A percentile compares a stretch with the other conserved stretches of the same genome.
These are phyloP conservation scores for Shiraia bambusicola DNA, from an alignment of 2,329 filamentous ascomycete genomes.

Conservation along the genomic window DNA sequence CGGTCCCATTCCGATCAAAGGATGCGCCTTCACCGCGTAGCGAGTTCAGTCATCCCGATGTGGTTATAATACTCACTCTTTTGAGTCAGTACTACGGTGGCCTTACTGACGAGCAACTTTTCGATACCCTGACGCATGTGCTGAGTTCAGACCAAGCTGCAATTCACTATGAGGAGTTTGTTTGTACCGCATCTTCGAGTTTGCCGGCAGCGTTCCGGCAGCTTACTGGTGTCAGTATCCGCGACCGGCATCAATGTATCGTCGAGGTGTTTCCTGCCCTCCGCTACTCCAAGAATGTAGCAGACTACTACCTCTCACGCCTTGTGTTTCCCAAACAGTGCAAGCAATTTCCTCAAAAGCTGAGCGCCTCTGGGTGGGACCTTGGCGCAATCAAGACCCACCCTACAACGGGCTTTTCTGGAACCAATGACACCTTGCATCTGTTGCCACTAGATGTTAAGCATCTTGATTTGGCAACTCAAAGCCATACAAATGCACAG, in stretches of 20 bases:
- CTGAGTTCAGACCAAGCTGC: conserved; percentile 54
- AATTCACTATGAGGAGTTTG: conserved; percentile 56
- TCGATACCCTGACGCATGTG: conserved; percentile 51
- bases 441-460: conserved; percentile 59
- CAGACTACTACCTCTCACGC: conserved; percentile 64
- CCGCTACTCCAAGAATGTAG: conserved; percentile 52
- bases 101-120: conserved; percentile 54
- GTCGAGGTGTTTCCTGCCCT: conserved; percentile 56
- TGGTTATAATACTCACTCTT: conserved; percentile 64
- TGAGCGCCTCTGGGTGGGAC: conserved; percentile 70
- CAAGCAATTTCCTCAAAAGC: conserved; percentile 63
- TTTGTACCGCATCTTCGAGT: conserved; percentile 27
- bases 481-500: conserved; percentile 67
- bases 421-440: conserved; percentile 64
- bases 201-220: conserved; percentile 44
- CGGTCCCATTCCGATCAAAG: conserved; percentile 67
- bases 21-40: conserved; percentile 63
- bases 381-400: conserved; percentile 52
- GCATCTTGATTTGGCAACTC: conserved; percentile 57
- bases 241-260: conserved; percentile 54
- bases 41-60: conserved; percentile 69
- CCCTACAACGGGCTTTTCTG: conserved; percentile 67
- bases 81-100: conserved; percentile 68
- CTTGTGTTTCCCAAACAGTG: conserved; percentile 63
- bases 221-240: conserved; percentile 31